phyloP scores from a whole-genome alignment of 345 rosid genomes.

The Eucalyptus regnans region DNA sequence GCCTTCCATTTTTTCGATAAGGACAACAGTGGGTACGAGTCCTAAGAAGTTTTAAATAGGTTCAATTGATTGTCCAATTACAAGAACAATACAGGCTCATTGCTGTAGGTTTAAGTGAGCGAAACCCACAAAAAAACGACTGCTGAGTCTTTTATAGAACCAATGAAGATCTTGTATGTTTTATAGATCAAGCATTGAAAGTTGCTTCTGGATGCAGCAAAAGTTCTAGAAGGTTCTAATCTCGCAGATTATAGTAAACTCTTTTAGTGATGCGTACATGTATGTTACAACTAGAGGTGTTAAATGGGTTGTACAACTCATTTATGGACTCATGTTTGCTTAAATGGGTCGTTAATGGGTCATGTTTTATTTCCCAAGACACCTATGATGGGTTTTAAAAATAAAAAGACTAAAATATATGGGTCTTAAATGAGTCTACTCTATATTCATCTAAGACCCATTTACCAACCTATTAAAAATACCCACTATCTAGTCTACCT shows the following conservation, averaged over 20 bases:
- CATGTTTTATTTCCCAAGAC: no score
- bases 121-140: not conserved
- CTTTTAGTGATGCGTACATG: not conserved
- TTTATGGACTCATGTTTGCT: no score
- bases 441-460: no score
- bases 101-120: not conserved
- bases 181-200: not conserved
- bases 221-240: not conserved
- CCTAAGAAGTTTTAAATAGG: not conserved
- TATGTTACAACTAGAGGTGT: slow-evolving; percentile 35
- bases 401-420: no score
- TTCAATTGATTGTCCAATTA: not conserved
- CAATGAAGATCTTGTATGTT: not conserved
- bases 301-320: no score
- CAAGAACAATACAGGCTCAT: no score
- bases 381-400: no score
- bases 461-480: no score
- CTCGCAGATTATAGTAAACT: no score
- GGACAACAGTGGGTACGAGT: slow-evolving; percentile 62
- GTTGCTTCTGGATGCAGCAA: not conserved
- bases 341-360: no score
- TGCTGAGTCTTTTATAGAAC: not conserved
- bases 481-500: no score
- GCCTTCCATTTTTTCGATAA: slow-evolving; percentile 73
- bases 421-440: no score